Conservation (phyloP, 2,329 filamentous ascomycete genomes). For the Dothidotthia symphoricarpi region DNA sequence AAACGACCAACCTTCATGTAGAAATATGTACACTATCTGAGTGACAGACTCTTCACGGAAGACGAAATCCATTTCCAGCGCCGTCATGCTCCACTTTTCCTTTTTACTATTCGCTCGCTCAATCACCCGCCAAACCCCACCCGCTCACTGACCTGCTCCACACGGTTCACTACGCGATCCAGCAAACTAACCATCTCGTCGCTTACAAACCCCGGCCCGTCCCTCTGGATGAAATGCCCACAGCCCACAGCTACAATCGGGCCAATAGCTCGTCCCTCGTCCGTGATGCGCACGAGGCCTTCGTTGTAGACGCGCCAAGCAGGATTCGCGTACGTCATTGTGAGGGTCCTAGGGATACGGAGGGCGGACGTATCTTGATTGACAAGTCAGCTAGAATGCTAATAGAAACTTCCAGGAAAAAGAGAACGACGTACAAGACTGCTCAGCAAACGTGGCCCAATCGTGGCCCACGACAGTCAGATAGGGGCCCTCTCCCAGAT, state of each 20-base stretch:
- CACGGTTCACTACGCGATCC: constrained; percentile 38
- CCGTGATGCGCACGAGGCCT: constrained; percentile 49
- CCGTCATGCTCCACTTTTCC: no score
- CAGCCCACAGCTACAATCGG: constrained; percentile 50
- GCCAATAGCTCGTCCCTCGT: constrained; percentile 42
- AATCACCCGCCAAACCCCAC: constrained; percentile 4
- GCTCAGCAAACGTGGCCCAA: constrained; percentile 52
- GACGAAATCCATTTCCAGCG: no score
- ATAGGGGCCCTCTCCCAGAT: constrained; percentile 40
- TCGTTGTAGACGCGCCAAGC: constrained; percentile 57
- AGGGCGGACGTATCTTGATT: constrained; percentile 24
- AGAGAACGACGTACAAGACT: constrained; percentile 35
- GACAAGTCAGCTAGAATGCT: constrained; percentile 9
- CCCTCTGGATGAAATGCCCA: constrained; percentile 58
- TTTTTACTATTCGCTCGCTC: no score
- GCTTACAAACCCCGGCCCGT: constrained; percentile 47
- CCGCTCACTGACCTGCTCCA: constrained; percentile 35
- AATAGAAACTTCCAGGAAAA: background rate
- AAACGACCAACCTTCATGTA: no score
- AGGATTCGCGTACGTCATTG: constrained; percentile 54
- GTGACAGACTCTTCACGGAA: no score
- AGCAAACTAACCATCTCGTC: constrained; percentile 35
- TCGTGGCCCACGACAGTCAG: constrained; percentile 57
- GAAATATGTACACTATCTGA: no score
- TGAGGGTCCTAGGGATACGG: constrained; percentile 40